Percentiles rank a stretch among this genome's conserved stretches.
Conservation (phyloP, 2,329 filamentous ascomycete species). For the Sporothrix schenckii region DNA sequence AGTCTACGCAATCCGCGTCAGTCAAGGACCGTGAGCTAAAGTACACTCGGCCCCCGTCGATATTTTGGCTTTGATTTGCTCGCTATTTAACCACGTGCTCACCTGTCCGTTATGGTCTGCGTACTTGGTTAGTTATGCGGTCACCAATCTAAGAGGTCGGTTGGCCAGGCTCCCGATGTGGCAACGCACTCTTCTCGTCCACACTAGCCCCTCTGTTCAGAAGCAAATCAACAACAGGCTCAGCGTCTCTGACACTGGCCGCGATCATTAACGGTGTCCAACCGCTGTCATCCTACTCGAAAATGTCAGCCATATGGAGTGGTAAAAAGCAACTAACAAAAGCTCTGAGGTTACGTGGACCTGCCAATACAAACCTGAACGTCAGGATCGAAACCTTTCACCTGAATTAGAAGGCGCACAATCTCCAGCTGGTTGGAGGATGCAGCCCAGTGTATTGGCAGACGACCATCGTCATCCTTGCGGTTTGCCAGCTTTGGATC, state of each 20-base stretch:
- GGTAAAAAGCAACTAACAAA: background rate
- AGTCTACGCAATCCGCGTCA: slow-evolving; percentile 57
- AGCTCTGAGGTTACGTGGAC: background rate
- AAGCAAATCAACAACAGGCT: slow-evolving; percentile 68
- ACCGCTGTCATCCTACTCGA: slow-evolving; percentile 67
- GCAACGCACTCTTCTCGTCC: slow-evolving; percentile 66
- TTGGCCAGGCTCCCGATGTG: slow-evolving; percentile 31
- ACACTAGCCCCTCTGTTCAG: slow-evolving; percentile 71
- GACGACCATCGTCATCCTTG: slow-evolving; percentile 83
- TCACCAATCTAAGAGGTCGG: background rate
- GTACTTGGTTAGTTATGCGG: background rate
- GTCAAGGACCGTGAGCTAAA: background rate
- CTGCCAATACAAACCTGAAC: slow-evolving; percentile 59
- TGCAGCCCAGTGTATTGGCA: slow-evolving; percentile 91
- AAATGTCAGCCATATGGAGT: too few relatives aligned
- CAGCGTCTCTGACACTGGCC: slow-evolving; percentile 71
- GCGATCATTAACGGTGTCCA: slow-evolving; percentile 89
- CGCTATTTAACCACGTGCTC: slow-evolving; percentile 28
- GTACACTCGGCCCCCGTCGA: background rate
- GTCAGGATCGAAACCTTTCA: slow-evolving; percentile 79
- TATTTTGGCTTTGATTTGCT: background rate
- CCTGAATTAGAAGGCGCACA: slow-evolving; percentile 69
- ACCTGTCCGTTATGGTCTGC: slow-evolving; percentile 60
- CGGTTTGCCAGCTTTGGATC: slow-evolving; percentile 74
- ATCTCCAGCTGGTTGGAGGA: slow-evolving; percentile 80